A percentile compares a stretch with the other conserved stretches of the same genome.
phyloP scores from a whole-genome alignment of 2,329 filamentous ascomycete species.

The Penicillium corylophilum region DNA sequence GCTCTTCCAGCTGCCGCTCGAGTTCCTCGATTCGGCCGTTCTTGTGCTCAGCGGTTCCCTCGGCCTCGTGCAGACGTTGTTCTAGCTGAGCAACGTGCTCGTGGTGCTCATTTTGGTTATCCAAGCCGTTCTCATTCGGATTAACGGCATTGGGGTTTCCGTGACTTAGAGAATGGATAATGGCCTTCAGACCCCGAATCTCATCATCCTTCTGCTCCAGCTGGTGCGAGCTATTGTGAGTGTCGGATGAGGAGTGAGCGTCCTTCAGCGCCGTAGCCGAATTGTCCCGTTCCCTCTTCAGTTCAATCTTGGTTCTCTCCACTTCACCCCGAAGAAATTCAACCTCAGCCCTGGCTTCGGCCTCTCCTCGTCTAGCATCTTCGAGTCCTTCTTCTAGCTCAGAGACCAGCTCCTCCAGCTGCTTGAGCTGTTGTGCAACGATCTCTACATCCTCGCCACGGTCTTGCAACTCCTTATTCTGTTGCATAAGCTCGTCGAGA shows the following conservation, averaged over 20 bases:
- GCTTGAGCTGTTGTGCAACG: conserved; percentile 87
- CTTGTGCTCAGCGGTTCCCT: conserved; percentile 70
- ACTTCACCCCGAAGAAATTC: conserved; percentile 95
- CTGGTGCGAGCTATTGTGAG: conserved; percentile 61
- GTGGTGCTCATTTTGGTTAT: conserved; percentile 44
- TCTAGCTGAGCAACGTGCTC: conserved; percentile 68
- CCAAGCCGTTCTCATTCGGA: conserved; percentile 29
- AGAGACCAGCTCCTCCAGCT: conserved; percentile 92
- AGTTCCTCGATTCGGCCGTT: conserved; percentile 75
- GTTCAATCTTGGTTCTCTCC: conserved; percentile 82
- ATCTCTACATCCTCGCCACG: conserved; percentile 85
- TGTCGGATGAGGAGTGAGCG: conserved; percentile 48
- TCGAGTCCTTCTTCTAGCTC: conserved; percentile 96
- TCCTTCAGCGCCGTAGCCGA: conserved; percentile 62
- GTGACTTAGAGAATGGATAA: conserved; percentile 91
- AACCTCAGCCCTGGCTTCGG: conserved; percentile 91
- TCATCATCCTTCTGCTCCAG: conserved; percentile 95
- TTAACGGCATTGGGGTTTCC: conserved; percentile 43
- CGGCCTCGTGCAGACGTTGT: conserved; percentile 75
- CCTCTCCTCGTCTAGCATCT: conserved; percentile 89
- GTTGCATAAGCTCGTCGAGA: conserved; percentile 64
- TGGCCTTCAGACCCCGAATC: conserved; percentile 93
- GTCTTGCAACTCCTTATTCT: conserved; percentile 78
- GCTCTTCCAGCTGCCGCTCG: conserved; percentile 68
- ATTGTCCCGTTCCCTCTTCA: conserved; percentile 85